Evolutionary conservation across 352 stramenopile genomes (phyloP).

Genomic region (Peronospora farinosa): DNA sequence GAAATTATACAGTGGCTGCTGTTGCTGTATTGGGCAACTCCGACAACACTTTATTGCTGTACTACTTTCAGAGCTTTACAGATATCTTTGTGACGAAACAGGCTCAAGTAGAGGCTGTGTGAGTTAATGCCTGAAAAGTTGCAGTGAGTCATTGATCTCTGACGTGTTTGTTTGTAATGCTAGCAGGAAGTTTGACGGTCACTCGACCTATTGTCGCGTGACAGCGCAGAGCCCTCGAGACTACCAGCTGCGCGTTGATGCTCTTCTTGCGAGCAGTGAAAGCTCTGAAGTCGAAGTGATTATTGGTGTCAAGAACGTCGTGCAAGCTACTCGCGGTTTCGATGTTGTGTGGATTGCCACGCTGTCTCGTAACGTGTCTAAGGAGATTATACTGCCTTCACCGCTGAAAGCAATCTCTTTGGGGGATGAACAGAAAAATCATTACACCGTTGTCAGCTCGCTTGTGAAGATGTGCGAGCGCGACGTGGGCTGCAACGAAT

Average conservation of each 20-base stretch:
- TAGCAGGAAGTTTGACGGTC: slow-evolving; percentile 29
- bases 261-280: slow-evolving; percentile 27
- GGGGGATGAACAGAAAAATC: slow-evolving; percentile 14
- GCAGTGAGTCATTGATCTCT: neutral
- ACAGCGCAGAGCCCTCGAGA: slow-evolving; percentile 33
- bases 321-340: slow-evolving; percentile 16
- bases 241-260: slow-evolving; percentile 14
- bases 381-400: slow-evolving; percentile 33
- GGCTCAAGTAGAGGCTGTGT: slow-evolving; percentile 16
- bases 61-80: slow-evolving; percentile 41
- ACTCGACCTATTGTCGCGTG: slow-evolving; percentile 45
- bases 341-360: slow-evolving; percentile 36
- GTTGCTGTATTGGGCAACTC: slow-evolving; percentile 13
- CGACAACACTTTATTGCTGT: slow-evolving; percentile 12
- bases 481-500: slow-evolving; percentile 38
- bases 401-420: slow-evolving; percentile 31
- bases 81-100: slow-evolving; percentile 37
- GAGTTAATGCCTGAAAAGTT: slow-evolving; percentile 2
- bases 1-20: no score
- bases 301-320: slow-evolving; percentile 27
- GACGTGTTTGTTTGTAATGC: slow-evolving; percentile 4
- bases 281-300: slow-evolving; percentile 52
- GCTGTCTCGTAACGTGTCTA: slow-evolving; percentile 27
- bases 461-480: slow-evolving; percentile 42
- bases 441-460: slow-evolving; percentile 46